A percentile compares a stretch with the other conserved stretches of the same genome.
These are phyloP conservation scores for Hypoxylon sp. DNA, from an alignment of 2,329 filamentous ascomycete species.

Conservation along the genomic window DNA sequence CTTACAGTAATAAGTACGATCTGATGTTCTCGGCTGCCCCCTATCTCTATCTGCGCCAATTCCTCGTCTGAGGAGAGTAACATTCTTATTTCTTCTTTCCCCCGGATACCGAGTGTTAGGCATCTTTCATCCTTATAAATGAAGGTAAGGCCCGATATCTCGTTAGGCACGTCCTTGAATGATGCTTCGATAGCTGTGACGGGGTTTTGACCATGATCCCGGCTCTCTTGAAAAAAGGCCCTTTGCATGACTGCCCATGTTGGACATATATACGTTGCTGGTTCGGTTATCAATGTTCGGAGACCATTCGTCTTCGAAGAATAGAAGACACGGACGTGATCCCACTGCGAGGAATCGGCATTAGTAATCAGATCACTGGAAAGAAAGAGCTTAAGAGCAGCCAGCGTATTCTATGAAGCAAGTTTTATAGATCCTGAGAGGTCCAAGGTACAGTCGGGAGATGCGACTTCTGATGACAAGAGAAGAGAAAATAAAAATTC, in stretches of 20 bases:
- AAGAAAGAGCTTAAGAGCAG: neutral
- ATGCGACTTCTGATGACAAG: neutral
- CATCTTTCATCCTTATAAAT: slow-evolving; percentile 35
- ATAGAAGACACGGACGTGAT: slow-evolving; percentile 41
- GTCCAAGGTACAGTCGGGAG: too few relatives aligned
- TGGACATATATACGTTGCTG: neutral
- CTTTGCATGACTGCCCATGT: slow-evolving; percentile 39
- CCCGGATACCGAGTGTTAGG: slow-evolving; percentile 30
- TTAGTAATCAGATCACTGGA: neutral
- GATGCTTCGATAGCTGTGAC: slow-evolving; percentile 35
- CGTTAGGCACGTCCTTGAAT: slow-evolving; percentile 36
- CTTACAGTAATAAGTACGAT: slow-evolving; percentile 41
- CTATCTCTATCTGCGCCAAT: slow-evolving; percentile 38
- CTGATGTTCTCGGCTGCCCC: slow-evolving; percentile 23
- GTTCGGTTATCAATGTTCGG: slow-evolving; percentile 12
- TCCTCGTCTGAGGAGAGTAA: slow-evolving; percentile 33
- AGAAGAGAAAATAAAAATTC: neutral
- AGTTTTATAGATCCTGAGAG: neutral
- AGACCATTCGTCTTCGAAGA: slow-evolving; percentile 9
- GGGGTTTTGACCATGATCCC: slow-evolving; percentile 28
- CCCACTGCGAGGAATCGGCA: slow-evolving; percentile 28
- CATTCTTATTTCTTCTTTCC: slow-evolving; percentile 19
- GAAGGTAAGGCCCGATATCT: slow-evolving; percentile 39
- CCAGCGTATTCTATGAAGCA: neutral
- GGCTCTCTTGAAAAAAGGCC: slow-evolving; percentile 35